Conservation (phyloP, 768 basidiomycete genomes). For the Collybia nuda region DNA sequence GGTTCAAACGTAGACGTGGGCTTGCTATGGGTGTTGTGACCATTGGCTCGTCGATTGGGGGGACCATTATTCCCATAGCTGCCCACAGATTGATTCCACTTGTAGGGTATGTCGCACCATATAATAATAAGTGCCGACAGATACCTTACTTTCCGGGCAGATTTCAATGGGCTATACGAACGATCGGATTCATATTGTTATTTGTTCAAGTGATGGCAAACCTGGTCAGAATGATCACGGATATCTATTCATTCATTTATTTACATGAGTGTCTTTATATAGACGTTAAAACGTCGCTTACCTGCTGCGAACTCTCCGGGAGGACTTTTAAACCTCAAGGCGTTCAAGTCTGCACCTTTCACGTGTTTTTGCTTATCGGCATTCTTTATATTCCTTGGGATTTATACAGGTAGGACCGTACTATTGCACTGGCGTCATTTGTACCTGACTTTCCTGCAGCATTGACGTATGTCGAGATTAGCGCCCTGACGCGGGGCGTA, state of each 20-base stretch:
- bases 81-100: constrained; percentile 51
- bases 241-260: neutral
- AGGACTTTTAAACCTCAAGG: constrained; percentile 53
- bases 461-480: constrained; percentile 66
- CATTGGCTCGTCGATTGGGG: constrained; percentile 66
- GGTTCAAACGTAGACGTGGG: constrained; percentile 61
- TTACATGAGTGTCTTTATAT: neutral
- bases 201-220: constrained; percentile 52
- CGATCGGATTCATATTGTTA: constrained; percentile 63
- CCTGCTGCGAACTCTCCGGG: constrained; percentile 52
- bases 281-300: constrained; percentile 49
- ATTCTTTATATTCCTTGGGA: constrained; percentile 59
- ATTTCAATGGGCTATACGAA: constrained; percentile 76
- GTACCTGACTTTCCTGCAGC: constrained; percentile 38
- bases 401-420: constrained; percentile 55
- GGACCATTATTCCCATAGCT: constrained; percentile 64
- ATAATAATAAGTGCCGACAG: neutral
- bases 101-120: constrained; percentile 32
- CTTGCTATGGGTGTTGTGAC: constrained; percentile 65
- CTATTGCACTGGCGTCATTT: constrained; percentile 20
- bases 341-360: constrained; percentile 54
- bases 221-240: constrained; percentile 30
- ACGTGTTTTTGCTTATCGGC: constrained; percentile 56
- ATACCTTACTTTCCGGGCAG: constrained; percentile 28
- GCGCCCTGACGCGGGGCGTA: constrained; percentile 51